Conservation (phyloP, 2,329 filamentous ascomycete species). For the Cercospora canescens region DNA sequence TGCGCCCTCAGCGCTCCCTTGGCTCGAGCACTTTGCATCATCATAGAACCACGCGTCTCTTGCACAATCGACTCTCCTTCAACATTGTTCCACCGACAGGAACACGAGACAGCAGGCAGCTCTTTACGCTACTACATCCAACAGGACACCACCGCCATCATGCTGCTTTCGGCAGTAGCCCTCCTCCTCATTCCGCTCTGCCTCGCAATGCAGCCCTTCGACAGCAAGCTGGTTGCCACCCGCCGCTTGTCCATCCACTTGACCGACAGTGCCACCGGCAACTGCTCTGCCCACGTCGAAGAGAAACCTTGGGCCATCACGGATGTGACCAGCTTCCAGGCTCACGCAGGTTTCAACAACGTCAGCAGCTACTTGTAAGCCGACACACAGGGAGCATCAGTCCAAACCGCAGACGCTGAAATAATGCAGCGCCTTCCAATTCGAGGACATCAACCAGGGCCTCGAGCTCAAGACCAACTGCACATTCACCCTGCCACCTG, state of each 20-base stretch:
- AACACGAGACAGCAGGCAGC: not conserved
- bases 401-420: not conserved
- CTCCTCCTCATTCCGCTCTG: constrained; percentile 1
- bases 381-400: not conserved
- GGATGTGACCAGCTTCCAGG: constrained; percentile 25
- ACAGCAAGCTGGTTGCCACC: constrained; percentile 1
- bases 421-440: constrained; percentile 21
- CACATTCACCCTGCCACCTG: constrained; percentile 6
- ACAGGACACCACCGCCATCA: not conserved
- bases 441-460: constrained; percentile 31
- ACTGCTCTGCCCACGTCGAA: constrained; percentile 20
- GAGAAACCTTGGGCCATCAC: constrained; percentile 26
- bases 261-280: constrained; percentile 16
- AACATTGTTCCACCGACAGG: not conserved
- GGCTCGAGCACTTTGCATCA: not conserved
- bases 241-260: constrained; percentile 13
- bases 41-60: not conserved
- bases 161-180: constrained; percentile 7
- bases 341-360: constrained; percentile 1
- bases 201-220: not conserved
- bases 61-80: not conserved
- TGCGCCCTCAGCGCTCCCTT: not conserved
- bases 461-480: constrained; percentile 30
- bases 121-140: not conserved
- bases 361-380: constrained; percentile 19